Conservation (phyloP, 78 protist genomes). For the Monocercomonoides exilis region DNA sequence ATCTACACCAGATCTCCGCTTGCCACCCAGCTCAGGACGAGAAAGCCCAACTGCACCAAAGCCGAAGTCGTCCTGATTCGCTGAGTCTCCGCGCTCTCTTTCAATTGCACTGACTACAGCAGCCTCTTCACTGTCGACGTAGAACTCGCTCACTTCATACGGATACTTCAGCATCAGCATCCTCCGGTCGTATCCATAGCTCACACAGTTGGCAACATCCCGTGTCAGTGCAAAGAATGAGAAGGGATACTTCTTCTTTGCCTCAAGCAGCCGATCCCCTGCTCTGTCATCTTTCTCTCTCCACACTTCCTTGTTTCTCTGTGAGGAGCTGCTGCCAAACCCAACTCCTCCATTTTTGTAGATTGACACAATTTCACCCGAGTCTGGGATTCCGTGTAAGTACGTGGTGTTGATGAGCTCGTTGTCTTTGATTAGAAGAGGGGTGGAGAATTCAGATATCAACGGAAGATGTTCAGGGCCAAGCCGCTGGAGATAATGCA, state of each 20-base stretch:
- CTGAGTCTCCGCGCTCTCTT: neutral
- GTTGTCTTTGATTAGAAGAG: neutral
- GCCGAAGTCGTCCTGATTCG: neutral
- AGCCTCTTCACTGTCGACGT: neutral
- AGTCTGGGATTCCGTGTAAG: neutral
- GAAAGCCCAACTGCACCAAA: no score
- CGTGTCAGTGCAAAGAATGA: neutral
- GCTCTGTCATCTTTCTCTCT: neutral
- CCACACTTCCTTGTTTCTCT: no score
- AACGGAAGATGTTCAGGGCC: neutral
- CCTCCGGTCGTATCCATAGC: neutral
- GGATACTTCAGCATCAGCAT: neutral
- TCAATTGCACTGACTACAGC: neutral
- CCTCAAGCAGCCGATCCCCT: neutral
- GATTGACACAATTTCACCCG: neutral
- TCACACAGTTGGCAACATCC: neutral
- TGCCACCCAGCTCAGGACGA: neutral
- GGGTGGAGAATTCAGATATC: neutral
- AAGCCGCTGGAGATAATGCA: neutral
- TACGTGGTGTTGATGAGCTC: neutral
- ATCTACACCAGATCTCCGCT: no score
- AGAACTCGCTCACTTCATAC: neutral
- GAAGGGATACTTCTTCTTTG: neutral
- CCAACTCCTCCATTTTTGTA: no score
- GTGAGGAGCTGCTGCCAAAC: no score